These are phyloP conservation scores for Rickenella mellea DNA, from an alignment of 768 basidiomycete genomes.

Conservation along the genomic window DNA sequence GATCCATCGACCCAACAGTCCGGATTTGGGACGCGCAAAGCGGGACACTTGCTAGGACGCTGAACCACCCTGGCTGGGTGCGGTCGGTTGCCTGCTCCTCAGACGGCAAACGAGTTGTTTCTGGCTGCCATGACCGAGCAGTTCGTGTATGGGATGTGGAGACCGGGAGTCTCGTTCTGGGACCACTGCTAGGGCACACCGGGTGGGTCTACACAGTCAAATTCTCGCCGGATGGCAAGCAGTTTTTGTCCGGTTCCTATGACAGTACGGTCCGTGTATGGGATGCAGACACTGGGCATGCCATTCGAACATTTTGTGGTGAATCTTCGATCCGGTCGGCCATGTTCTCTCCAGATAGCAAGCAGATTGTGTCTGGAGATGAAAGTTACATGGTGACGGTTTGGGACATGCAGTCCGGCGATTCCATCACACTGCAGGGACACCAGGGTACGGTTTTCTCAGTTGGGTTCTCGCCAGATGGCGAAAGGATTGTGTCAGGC, in stretches of 20 bases:
- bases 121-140: constrained; percentile 3
- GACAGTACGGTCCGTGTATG: constrained; percentile 1
- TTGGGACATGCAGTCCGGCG: constrained; percentile 15
- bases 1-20: not conserved
- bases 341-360: too few species aligned
- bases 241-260: not conserved
- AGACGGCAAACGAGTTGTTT: constrained; percentile 1
- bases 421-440: constrained; percentile 13
- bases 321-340: constrained; percentile 20
- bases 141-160: constrained; percentile 9
- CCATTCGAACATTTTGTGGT: constrained; percentile 7
- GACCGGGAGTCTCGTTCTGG: too few species aligned
- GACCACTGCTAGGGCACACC: too few species aligned
- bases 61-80: not conserved
- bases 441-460: constrained; percentile 18
- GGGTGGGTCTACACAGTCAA: not conserved
- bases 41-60: not conserved
- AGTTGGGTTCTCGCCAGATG: constrained; percentile 10
- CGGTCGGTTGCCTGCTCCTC: constrained; percentile 6
- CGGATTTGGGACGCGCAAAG: not conserved
- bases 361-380: too few species aligned
- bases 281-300: not conserved
- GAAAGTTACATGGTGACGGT: constrained; percentile 20
- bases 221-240: not conserved
- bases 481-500: constrained; percentile 11